Evolutionary conservation across 257 asterid genomes (phyloP), one percentile per base, ranked within the genome.

Genomic region (Nemophila menziesii): DNA sequence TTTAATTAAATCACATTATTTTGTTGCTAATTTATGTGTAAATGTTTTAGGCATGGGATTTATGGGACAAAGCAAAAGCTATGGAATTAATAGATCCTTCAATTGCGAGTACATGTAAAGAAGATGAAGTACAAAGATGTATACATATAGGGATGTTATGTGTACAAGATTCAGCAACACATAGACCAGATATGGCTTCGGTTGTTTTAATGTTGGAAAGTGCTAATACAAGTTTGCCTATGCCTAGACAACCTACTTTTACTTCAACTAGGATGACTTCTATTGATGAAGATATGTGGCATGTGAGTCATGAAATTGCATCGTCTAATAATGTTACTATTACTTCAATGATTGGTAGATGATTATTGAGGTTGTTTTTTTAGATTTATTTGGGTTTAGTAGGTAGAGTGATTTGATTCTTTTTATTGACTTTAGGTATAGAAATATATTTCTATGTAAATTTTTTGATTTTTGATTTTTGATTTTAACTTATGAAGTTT

Each of bases 201-300:
- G 90, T 82, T 20, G 55, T 79, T 33, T 9, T 82, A 78, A 79
- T 79, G 92, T 46, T 86, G 67, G 92, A 79, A 62, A 77, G 76
- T 16, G 78, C 69, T 16, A 54, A 69, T 44, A 24, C 58, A 29
- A 52, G 37, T 8, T 39, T 82, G 69, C 80, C 94, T 0, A 11
- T 38, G 67, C 94, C 94, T 10, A 79, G 55, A 46, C 78, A 68
- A 40, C 96, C 94, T 10, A 70, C 73, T 17, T n/a, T n/a, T n/a
- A n/a, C n/a, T n/a, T n/a, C n/a, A n/a, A n/a, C n/a, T n/a, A n/a
- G n/a, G n/a, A n/a, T n/a, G n/a, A n/a, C 61, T 67, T 38, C 67
- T 79, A 6, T 73, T 90, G 8, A 57, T 61, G 75, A 65, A 80
- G 53, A 71, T 18, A 34, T 40, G 17, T 67, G 77, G 94, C 60